A percentile compares a stretch with the other conserved stretches of the same genome.
Conservation (phyloP, 129 eudicot genomes). For the Flaveria trinervia region DNA sequence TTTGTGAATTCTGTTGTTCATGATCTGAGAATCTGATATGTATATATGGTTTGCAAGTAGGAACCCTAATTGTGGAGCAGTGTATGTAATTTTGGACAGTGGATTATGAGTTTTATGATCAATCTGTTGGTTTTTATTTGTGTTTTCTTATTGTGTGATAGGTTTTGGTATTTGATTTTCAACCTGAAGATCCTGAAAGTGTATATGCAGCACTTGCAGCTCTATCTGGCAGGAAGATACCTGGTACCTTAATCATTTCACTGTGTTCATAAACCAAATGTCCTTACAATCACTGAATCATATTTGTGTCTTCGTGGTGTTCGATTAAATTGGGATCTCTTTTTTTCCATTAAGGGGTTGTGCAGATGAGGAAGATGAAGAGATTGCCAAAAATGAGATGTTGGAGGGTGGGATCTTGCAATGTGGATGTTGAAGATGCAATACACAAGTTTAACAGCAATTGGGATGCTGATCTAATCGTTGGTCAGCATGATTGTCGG, state of each 20-base stretch:
- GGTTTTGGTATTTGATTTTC: conserved; percentile 85
- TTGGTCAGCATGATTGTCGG: conserved; percentile 80
- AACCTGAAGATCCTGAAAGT: conserved; percentile 87
- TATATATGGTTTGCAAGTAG: not conserved
- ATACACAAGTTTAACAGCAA: conserved; percentile 50
- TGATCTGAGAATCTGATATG: not conserved
- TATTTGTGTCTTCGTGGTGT: too few relatives aligned
- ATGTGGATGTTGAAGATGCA: conserved; percentile 45
- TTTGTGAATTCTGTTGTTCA: not conserved
- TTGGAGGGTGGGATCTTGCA: conserved; percentile 70
- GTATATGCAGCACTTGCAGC: conserved; percentile 72
- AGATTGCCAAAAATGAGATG: conserved; percentile 71
- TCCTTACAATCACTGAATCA: too few relatives aligned
- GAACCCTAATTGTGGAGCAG: not conserved
- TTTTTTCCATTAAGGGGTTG: conserved; percentile 44
- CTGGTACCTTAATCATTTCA: conserved; percentile 42
- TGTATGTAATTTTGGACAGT: too few relatives aligned
- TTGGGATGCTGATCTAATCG: conserved; percentile 70
- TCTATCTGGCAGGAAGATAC: conserved; percentile 65
- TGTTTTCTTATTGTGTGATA: conserved; percentile 10
- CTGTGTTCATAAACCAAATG: not conserved
- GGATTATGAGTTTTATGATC: not conserved
- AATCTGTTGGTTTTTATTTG: conserved; percentile 1
- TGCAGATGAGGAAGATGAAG: conserved; percentile 57
- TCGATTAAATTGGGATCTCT: too few relatives aligned